Evolutionary conservation across 2,329 filamentous ascomycete genomes (phyloP).

Genomic region (Exophiala viscosa): DNA sequence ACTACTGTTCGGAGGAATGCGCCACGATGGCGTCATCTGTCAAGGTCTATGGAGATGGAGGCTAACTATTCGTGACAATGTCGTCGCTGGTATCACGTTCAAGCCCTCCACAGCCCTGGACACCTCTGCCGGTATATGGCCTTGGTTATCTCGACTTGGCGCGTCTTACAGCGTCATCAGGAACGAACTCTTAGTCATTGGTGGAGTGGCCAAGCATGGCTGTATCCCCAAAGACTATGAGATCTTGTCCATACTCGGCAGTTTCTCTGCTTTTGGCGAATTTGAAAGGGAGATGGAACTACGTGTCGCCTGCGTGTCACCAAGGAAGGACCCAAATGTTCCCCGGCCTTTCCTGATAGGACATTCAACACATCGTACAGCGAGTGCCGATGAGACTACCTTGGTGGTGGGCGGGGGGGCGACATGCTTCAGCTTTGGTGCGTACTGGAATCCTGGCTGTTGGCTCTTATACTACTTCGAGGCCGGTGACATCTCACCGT

Average conservation of each 20-base stretch:
- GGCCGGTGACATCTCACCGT: slow-evolving; percentile 31
- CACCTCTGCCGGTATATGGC: slow-evolving; percentile 30
- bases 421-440: slow-evolving; percentile 87
- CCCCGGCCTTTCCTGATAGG: slow-evolving; percentile 69
- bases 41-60: slow-evolving; percentile 64
- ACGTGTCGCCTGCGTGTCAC: slow-evolving; percentile 29
- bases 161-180: slow-evolving; percentile 48
- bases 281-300: slow-evolving; percentile 29
- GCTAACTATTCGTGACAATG: slow-evolving; percentile 41
- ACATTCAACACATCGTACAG: slow-evolving; percentile 52
- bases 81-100: slow-evolving; percentile 33
- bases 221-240: slow-evolving; percentile 49
- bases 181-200: slow-evolving; percentile 49
- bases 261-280: slow-evolving; percentile 24
- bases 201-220: slow-evolving; percentile 45
- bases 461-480: slow-evolving; percentile 44
- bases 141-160: slow-evolving; percentile 46
- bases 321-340: slow-evolving; percentile 31
- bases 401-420: slow-evolving; percentile 74
- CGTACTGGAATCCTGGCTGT: slow-evolving; percentile 69
- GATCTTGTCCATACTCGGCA: slow-evolving; percentile 43
- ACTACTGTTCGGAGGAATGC: slow-evolving; percentile 69
- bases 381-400: slow-evolving; percentile 43
- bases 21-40: slow-evolving; percentile 59
- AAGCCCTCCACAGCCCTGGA: slow-evolving; percentile 23